Evolutionary conservation across 768 basidiomycete genomes (phyloP), one percentile per base, ranked within the genome.

Genomic region (Hericium erinaceus): DNA sequence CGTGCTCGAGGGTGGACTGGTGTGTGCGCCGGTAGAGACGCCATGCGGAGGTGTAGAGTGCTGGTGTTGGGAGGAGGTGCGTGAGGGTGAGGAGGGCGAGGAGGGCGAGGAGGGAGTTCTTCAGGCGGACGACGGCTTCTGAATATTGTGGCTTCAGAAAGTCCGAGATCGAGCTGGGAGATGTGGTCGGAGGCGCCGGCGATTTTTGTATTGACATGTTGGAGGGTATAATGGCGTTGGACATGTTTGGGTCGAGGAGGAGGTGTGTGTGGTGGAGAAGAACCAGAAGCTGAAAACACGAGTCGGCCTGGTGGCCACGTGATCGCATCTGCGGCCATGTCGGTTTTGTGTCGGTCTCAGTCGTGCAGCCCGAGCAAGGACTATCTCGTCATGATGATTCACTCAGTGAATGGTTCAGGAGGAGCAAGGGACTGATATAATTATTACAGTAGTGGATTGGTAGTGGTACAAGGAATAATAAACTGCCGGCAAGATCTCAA

Each of bases 41-140:
- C 57, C 58, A 62, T 55, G 54, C 56, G 28, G 60, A 56, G 11
- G 61, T 39, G 54, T 61, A 57, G 2, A 54, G 60, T 2, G 60
- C 54, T 38, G 62, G 62, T 18, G 59, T 28, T 13, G 62, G 62
- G 4, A 63, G 62, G n/a, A 63, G 62, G 46, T 62, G 62, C 1
- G 62, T 63, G 2, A 59, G 53, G n/a, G 61, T 58, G 55, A 58
- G n/a, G 33, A 40, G 39, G 37, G 52, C 16, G 52, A 54, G 39
- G 11, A 51, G 49, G 11, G 52, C 52, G 7, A 54, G 16, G 16
- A 51, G 22, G 26, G 49, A 51, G 26, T 51, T 51, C 15, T 26
- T 20, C 9, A 51, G 49, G 9, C 49, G 49, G 20, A 22, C 15
- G n/a, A 51, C 26, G 10, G 49, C 49, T 9, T 51, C 49, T 7